Evolutionary conservation across 2,329 filamentous ascomycete species (phyloP).

Genomic region (Fusarium paranaense): DNA sequence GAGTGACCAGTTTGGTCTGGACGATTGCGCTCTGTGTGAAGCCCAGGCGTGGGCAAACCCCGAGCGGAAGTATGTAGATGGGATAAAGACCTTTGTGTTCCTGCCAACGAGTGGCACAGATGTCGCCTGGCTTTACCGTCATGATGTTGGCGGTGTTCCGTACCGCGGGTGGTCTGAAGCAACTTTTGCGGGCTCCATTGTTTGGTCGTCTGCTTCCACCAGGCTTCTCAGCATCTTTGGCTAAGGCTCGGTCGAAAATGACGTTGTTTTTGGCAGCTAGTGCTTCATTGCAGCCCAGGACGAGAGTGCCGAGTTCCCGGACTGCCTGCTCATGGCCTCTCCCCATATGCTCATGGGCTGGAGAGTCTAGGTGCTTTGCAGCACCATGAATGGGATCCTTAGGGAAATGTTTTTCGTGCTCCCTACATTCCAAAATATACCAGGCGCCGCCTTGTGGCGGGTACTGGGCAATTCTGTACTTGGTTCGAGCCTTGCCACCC

Average conservation of each 20-base stretch:
- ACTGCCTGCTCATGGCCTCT: background rate
- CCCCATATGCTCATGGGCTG: background rate
- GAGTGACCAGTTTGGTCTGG: background rate
- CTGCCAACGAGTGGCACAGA: background rate
- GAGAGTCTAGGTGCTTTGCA: background rate
- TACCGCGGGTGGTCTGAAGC: background rate
- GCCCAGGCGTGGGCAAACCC: background rate
- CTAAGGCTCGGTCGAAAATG: background rate
- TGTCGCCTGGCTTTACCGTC: background rate
- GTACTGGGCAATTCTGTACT: slow-evolving; percentile 2
- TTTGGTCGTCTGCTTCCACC: background rate
- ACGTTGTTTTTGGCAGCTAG: slow-evolving; percentile 5
- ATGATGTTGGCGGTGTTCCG: background rate
- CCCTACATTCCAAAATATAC: slow-evolving; percentile 15
- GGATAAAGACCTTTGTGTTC: background rate
- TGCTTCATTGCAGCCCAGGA: background rate
- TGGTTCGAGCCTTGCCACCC: background rate
- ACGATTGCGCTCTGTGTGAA: background rate
- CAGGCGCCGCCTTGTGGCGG: background rate
- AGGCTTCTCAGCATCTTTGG: background rate
- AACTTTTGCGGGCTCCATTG: background rate
- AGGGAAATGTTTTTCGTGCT: background rate
- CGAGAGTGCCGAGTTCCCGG: slow-evolving; percentile 3
- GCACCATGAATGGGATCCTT: background rate
- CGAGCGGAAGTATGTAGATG: background rate